Base-by-base conservation (phyloP, 148 eudicot genomes). In the Rhododendron henanense region DNA sequence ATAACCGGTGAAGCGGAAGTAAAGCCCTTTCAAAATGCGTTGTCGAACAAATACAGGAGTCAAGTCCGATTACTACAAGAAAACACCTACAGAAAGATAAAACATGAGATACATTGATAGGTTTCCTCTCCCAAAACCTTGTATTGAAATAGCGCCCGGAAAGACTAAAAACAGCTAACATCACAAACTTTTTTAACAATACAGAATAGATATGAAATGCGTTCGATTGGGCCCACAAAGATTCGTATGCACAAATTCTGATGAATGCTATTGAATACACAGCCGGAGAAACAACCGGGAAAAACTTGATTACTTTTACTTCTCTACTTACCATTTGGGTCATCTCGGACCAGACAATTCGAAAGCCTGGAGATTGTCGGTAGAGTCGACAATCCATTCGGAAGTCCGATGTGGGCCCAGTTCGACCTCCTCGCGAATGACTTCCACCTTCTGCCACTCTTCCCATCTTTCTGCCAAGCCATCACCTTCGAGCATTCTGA, bases 401-500 rank as follows among this genome's bases (percentile, higher is more conserved):
- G 91, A 87, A 80, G 39, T 87, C 1, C 83, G 84, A 81, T 81
- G 89, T 31, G 91, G 88, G 14, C 85, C 89, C 23, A 88, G 81
- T 77, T 88, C 90, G 6, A 88, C 81, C 48, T 92, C 93, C 65
- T 92, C 88, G 2, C 90, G 90, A 73, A 86, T 82, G 50, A 91
- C 87, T 79, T 90, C 93, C 57, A 84, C 93, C 85, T 88, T 90
- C 39, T 91, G 93, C 92, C 93, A 92, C 73, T 92, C 92, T 4
- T 92, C 92, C 93, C 93, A 92, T 65, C 89, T 91, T 84, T 92
- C 93, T 14, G 92, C 92, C 78, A 92, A 84, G 67, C 91, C 91
- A 48, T 90, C 94, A 50, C 93, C 93, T 88, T 92, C 91, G 7
- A 92, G 90, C 93, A 92, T 91, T 84, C 92, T 88, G 23, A 92